Evolutionary conservation across 2,329 filamentous ascomycete genomes (phyloP), one percentile per base, ranked within the genome.

Genomic region (Ophiostoma sp.): DNA sequence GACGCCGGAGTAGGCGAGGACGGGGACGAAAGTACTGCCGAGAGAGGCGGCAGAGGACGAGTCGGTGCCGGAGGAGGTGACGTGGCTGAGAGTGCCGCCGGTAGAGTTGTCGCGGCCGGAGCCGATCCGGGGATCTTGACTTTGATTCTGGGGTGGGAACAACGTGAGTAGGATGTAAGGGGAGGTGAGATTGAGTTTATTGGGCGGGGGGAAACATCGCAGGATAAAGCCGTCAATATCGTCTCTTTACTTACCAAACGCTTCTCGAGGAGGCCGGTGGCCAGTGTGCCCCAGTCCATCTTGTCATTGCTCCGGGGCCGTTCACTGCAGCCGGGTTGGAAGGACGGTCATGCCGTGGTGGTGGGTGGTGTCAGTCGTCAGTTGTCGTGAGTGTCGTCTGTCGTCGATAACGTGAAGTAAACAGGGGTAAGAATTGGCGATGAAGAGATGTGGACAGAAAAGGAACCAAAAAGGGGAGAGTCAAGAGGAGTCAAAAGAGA

Each of bases 1-100:
- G 45, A 87, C 77, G 33, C 76, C 80, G 5, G 87, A 83, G 74
- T 86, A 84, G 59, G 86, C 75, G 61, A 87, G 77, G 5, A 89
- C 83, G 11, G 88, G 88, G 8, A 88, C 76, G 22, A 90, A 83
- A 42, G 88, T 90, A 78, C 82, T 82, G 63, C 88, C 80, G 17
- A 86, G 79, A 0, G 83, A 79, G 33, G 79, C 77, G 45, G 83
- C 78, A 1, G 84, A 85, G 3, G 81, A 80, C 9, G 83, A 85
- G 77, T 84, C 80, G n/a, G 79, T 80, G 36, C 79, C 78, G 33
- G 76, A 77, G 19, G 79, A 74, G 19, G 79, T 78, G 63, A 80
- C 61, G 42, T 81, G 80, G 76, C 80, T 79, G 70, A 84, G 63
- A 48, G 83, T 83, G 75, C 81, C 79, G 75, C 79, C 78, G 3